Conservation (phyloP, 2,329 filamentous ascomycete genomes). For the Passalora sequoiae region DNA sequence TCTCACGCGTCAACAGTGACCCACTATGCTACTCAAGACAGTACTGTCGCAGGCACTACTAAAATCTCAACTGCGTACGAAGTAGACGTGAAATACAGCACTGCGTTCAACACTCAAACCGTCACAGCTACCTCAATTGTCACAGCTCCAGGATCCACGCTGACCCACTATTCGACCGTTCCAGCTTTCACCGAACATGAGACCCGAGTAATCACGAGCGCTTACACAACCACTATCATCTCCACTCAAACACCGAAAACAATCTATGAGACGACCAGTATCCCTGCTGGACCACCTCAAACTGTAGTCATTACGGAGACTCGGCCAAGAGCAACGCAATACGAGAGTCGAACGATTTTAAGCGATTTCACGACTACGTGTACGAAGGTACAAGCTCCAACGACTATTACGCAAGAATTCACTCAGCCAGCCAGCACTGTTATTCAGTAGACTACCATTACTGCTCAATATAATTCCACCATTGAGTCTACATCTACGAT, state of each 20-base stretch:
- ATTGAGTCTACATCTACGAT: not conserved
- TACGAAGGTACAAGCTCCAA: constrained; percentile 3
- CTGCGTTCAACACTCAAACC: constrained; percentile 2
- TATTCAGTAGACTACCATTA: not conserved
- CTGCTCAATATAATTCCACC: not conserved
- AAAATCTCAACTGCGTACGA: not conserved
- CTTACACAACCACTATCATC: constrained; percentile 2
- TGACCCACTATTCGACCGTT: not conserved
- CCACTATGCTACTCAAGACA: constrained; percentile 2
- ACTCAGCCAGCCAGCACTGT: constrained; percentile 4
- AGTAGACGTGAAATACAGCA: constrained; percentile 1
- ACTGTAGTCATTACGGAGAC: not conserved
- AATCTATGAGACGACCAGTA: not conserved
- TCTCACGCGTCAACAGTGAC: not conserved
- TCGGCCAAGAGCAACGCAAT: not conserved
- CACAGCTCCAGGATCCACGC: constrained; percentile 6
- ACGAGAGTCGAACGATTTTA: not conserved
- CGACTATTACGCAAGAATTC: not conserved
- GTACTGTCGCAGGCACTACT: not conserved
- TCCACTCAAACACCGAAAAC: constrained; percentile 3
- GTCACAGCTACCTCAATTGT: constrained; percentile 5
- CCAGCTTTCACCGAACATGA: not conserved
- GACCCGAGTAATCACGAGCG: not conserved
- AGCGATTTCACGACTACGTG: constrained; percentile 3
- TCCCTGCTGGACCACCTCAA: constrained; percentile 1